phyloP scores from a whole-genome alignment of 2,329 filamentous ascomycete species.

The Cercospora brassicicola region DNA sequence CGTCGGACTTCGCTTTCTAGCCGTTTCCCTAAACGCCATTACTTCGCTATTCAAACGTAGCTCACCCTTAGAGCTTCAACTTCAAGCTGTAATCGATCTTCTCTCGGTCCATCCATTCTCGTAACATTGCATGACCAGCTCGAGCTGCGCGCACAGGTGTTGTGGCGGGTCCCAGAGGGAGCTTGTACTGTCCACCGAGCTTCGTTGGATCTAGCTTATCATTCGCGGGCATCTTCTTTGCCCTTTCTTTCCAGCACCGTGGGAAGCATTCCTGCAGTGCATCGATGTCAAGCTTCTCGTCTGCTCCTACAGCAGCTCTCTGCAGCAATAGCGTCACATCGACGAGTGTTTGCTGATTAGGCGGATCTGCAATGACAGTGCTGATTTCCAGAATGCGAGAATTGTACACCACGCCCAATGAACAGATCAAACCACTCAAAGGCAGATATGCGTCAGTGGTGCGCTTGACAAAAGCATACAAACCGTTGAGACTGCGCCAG shows the following conservation, averaged over 20 bases:
- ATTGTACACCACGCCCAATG: constrained; percentile 45
- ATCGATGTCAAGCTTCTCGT: constrained; percentile 38
- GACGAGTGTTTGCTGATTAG: constrained; percentile 15
- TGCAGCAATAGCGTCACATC: constrained; percentile 25
- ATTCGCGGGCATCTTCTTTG: constrained; percentile 26
- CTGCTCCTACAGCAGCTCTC: constrained; percentile 24
- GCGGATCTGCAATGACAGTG: constrained; percentile 12
- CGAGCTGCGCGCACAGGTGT: constrained; percentile 48
- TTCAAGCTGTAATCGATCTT: constrained; percentile 29
- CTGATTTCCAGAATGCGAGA: constrained; percentile 39
- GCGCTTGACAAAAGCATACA: constrained; percentile 33
- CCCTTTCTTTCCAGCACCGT: constrained; percentile 40
- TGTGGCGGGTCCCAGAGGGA: constrained; percentile 45
- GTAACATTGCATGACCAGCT: constrained; percentile 45
- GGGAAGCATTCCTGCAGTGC: constrained; percentile 42
- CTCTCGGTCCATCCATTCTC: constrained; percentile 43
- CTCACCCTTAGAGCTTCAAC: constrained; percentile 28
- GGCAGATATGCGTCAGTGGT: constrained; percentile 32
- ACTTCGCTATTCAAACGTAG: background rate
- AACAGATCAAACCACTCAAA: constrained; percentile 45
- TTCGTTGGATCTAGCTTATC: constrained; percentile 41
- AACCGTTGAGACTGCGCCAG: constrained; percentile 35
- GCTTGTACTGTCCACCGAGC: constrained; percentile 41
- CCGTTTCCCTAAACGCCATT: background rate
- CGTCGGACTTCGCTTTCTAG: background rate